Percentiles rank a stretch among this genome's conserved stretches.
Evolutionary conservation across 228 moss, liverwort and hornwort genomes (phyloP).

Genomic region (Sphagnum fallax): DNA sequence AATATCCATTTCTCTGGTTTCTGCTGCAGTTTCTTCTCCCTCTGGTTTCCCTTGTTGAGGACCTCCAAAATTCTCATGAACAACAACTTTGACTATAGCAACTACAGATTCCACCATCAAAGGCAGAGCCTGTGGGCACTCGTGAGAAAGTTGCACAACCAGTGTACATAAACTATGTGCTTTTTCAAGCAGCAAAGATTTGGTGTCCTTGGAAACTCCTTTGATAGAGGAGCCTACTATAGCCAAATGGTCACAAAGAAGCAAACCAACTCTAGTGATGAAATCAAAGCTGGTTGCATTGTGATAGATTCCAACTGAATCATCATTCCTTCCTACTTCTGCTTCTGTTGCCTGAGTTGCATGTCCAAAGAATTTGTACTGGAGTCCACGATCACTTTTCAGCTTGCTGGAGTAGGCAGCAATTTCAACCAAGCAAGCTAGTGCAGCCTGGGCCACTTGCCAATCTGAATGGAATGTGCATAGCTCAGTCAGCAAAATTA

Average conservation of each 20-base stretch:
- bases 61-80: slow-evolving; percentile 17
- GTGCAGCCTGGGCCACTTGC: slow-evolving; percentile 60
- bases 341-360: background rate
- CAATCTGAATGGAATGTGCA: slow-evolving; percentile 41
- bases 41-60: background rate
- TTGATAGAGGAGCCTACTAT: slow-evolving; percentile 31
- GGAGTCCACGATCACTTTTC: background rate
- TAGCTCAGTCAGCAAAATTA: slow-evolving; percentile 60
- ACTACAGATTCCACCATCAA: slow-evolving; percentile 31
- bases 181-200: slow-evolving; percentile 5
- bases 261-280: slow-evolving; percentile 56
- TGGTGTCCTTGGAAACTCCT: slow-evolving; percentile 2
- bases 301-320: background rate
- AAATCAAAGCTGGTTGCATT: slow-evolving; percentile 18
- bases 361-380: background rate
- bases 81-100: slow-evolving; percentile 21
- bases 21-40: slow-evolving; percentile 6
- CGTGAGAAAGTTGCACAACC: slow-evolving; percentile 47
- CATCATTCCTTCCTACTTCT: slow-evolving; percentile 2
- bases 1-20: slow-evolving; percentile 22
- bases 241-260: slow-evolving; percentile 78
- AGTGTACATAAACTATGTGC: slow-evolving; percentile 20
- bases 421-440: slow-evolving; percentile 62
- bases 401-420: slow-evolving; percentile 33
- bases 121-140: slow-evolving; percentile 29